Evolutionary conservation across 345 rosid genomes (phyloP).

Genomic region (Linum trigynum): DNA sequence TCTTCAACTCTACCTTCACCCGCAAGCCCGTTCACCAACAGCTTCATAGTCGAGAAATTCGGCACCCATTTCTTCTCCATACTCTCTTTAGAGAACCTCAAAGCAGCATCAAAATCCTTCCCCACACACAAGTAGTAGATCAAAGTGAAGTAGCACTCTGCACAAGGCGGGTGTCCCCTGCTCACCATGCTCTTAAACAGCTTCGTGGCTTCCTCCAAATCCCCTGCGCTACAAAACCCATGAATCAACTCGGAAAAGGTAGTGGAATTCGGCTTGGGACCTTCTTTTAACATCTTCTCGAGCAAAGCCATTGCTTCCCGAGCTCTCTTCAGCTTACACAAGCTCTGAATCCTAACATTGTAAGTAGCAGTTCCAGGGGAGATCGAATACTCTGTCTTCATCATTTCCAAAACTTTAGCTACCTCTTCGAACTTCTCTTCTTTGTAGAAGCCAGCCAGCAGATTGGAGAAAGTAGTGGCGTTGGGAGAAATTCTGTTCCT

Average conservation of each 20-base stretch:
- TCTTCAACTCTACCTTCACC: conserved; percentile 41
- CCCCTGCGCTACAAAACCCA: conserved; percentile 60
- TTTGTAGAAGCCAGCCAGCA: conserved; percentile 57
- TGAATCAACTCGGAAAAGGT: conserved; percentile 52
- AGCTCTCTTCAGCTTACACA: conserved; percentile 52
- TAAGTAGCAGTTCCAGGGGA: conserved; percentile 31
- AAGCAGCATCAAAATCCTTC: conserved; percentile 52
- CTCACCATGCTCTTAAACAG: conserved; percentile 51
- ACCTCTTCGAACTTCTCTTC: conserved; percentile 74
- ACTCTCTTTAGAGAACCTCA: conserved; percentile 45
- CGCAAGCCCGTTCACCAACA: conserved; percentile 56
- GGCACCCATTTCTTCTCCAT: conserved; percentile 74
- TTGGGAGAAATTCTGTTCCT: conserved; percentile 47
- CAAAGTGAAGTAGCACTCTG: conserved; percentile 46
- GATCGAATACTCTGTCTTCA: conserved; percentile 47
- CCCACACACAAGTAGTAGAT: conserved; percentile 50
- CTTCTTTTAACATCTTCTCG: conserved; percentile 38
- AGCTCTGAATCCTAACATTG: conserved; percentile 54
- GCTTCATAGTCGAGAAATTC: conserved; percentile 45
- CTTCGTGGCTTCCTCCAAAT: conserved; percentile 54
- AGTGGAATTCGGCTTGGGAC: conserved; percentile 39
- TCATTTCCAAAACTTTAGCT: conserved; percentile 43
- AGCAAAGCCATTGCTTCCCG: conserved; percentile 54
- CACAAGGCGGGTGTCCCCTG: conserved; percentile 40
- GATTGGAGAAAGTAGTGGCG: conserved; percentile 33